Conservation (phyloP, 345 rosid species). For the Camelina hispida region DNA sequence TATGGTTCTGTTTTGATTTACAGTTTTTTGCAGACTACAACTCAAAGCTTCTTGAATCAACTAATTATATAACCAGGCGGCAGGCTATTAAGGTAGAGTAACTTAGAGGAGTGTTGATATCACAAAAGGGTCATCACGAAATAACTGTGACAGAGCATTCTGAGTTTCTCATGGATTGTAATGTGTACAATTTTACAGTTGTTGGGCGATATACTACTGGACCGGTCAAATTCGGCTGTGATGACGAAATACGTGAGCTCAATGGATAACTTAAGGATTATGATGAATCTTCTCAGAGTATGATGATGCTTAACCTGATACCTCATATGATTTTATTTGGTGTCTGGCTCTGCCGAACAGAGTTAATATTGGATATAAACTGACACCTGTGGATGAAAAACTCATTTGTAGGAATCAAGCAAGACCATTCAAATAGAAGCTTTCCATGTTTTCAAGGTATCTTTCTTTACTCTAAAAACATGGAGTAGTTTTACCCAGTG, state of each 20-base stretch:
- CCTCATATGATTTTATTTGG: not conserved
- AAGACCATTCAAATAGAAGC: constrained; percentile 95
- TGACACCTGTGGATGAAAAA: not conserved
- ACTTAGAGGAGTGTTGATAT: not conserved
- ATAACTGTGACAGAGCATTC: constrained; percentile 12
- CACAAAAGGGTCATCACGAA: constrained; percentile 5
- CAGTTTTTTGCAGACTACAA: constrained; percentile 91
- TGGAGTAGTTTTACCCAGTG: not conserved
- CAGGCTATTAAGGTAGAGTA: constrained; percentile 84
- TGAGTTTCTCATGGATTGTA: constrained; percentile 2
- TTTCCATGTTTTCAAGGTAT: constrained; percentile 96
- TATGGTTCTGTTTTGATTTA: constrained; percentile 35
- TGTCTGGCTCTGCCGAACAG: constrained; percentile 16
- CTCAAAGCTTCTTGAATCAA: constrained; percentile 86
- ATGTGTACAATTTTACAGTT: constrained; percentile 51
- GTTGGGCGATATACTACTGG: constrained; percentile 82
- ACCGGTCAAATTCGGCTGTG: constrained; percentile 77
- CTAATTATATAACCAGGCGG: constrained; percentile 87
- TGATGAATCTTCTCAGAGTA: constrained; percentile 95
- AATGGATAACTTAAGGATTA: constrained; percentile 83
- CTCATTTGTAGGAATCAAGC: constrained; percentile 76
- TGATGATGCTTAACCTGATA: constrained; percentile 27
- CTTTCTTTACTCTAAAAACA: constrained; percentile 1
- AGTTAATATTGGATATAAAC: constrained; percentile 1
- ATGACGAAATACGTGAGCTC: constrained; percentile 90